These are phyloP conservation scores for Boletales sp. DNA, from an alignment of 768 basidiomycete genomes.

Conservation along the genomic window DNA sequence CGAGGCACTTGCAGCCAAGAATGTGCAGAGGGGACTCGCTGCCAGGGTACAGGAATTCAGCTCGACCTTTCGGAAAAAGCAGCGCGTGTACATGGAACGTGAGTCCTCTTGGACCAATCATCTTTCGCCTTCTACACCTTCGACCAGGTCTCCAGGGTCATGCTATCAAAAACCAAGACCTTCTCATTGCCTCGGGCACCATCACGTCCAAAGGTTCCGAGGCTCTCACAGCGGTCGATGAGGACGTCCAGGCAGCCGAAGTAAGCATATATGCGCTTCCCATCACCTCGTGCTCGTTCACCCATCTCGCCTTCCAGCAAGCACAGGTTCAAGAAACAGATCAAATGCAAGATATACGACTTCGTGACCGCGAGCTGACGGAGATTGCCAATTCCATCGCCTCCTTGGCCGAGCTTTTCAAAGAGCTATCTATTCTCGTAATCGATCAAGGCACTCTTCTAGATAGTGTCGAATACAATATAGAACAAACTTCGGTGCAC, in stretches of 20 bases:
- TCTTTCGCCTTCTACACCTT: constrained; percentile 12
- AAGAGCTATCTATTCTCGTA: constrained; percentile 87
- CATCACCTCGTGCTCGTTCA: constrained; percentile 12
- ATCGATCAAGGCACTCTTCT: constrained; percentile 98
- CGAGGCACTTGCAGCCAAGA: constrained; percentile 73
- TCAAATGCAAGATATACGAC: constrained; percentile 38
- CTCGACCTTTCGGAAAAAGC: constrained; percentile 92
- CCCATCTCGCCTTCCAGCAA: constrained; percentile 21
- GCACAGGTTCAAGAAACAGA: constrained; percentile 36
- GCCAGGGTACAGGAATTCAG: constrained; percentile 93
- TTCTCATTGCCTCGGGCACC: constrained; percentile 85
- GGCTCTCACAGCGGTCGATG: constrained; percentile 80
- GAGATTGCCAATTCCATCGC: constrained; percentile 92
- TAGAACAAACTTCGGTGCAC: constrained; percentile 84
- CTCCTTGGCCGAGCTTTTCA: constrained; percentile 91
- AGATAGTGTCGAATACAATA: constrained; percentile 96
- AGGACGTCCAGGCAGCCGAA: constrained; percentile 85
- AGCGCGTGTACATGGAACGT: constrained; percentile 98
- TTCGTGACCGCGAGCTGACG: constrained; percentile 68
- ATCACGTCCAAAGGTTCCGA: constrained; percentile 81
- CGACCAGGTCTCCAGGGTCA: constrained; percentile 87
- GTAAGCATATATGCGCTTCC: constrained; percentile 44
- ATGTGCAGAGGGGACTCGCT: constrained; percentile 94
- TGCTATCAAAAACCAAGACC: constrained; percentile 95
- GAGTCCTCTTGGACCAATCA: constrained; percentile 34